phyloP scores from a whole-genome alignment of 192 early-diverging fungal species.

The Rhizophlyctis rosea region DNA sequence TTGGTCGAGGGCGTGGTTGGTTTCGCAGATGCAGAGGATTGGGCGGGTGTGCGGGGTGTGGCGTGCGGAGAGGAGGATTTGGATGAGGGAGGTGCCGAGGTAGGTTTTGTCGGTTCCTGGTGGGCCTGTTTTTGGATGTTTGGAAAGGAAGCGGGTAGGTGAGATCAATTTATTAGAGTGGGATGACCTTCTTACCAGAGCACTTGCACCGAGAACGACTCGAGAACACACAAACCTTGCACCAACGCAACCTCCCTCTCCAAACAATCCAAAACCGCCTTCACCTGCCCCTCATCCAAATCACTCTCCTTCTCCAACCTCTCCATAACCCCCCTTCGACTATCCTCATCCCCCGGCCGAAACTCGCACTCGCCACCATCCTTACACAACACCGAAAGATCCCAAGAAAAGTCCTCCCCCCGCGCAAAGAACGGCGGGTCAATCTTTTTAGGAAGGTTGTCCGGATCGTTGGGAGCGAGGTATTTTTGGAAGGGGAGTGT shows the following conservation, averaged over 20 bases:
- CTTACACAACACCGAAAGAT: too few species aligned
- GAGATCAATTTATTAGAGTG: too few species aligned
- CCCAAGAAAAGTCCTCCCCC: too few species aligned
- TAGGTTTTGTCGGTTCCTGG: constrained; percentile 52
- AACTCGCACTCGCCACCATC: constrained; percentile 9
- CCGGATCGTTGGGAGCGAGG: neutral
- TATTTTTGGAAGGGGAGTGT: neutral
- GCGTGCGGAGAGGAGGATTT: constrained; percentile 19
- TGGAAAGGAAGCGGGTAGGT: too few species aligned
- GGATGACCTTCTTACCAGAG: too few species aligned
- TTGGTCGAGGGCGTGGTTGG: constrained; percentile 63
- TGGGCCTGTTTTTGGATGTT: too few species aligned
- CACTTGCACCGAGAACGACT: too few species aligned
- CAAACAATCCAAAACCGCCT: constrained; percentile 46
- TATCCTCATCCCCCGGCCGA: constrained; percentile 5
- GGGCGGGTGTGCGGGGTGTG: constrained; percentile 26
- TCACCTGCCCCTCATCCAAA: constrained; percentile 51
- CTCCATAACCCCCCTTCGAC: neutral
- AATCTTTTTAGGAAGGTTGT: too few species aligned
- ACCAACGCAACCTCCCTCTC: constrained; percentile 49
- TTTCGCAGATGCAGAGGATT: constrained; percentile 53
- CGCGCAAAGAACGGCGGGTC: too few species aligned
- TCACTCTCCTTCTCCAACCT: neutral
- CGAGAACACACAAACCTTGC: constrained; percentile 45
- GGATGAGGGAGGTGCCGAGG: constrained; percentile 50